A percentile compares a stretch with the other conserved stretches of the same genome.
Evolutionary conservation across 139 green algal genomes (phyloP).

Genomic region (Medakamo hakoo): DNA sequence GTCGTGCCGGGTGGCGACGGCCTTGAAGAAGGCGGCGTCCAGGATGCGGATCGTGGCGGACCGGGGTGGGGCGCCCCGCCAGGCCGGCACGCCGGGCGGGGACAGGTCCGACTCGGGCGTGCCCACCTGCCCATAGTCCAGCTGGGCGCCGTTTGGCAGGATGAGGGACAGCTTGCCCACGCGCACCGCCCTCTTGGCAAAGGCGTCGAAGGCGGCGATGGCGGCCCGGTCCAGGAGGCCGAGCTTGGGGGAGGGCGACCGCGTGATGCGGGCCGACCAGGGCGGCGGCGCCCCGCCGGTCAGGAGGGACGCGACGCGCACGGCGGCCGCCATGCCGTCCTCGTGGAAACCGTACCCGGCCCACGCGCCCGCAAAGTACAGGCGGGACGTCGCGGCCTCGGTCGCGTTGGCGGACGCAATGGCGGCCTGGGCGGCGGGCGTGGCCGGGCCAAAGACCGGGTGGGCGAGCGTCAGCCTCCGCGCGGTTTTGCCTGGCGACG

Average conservation of each 20-base stretch:
- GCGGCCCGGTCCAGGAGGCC: constrained; percentile 9
- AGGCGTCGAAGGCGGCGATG: constrained; percentile 32
- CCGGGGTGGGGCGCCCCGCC: constrained; percentile 31
- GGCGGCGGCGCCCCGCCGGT: constrained; percentile 28
- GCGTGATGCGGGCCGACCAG: constrained; percentile 25
- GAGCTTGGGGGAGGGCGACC: constrained; percentile 46
- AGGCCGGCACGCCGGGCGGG: constrained; percentile 18
- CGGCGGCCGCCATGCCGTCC: constrained; percentile 68
- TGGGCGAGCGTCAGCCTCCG: constrained; percentile 46
- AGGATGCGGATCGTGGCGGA: constrained; percentile 48
- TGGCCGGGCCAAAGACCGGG: constrained; percentile 55
- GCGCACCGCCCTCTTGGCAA: constrained; percentile 33
- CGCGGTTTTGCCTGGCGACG: constrained; percentile 26
- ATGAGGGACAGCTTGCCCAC: constrained; percentile 55
- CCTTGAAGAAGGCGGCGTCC: constrained; percentile 55
- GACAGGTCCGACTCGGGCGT: neutral
- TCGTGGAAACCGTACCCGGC: constrained; percentile 92
- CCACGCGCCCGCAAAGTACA: constrained; percentile 64
- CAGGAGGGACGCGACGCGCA: constrained; percentile 35
- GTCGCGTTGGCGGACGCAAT: constrained; percentile 26
- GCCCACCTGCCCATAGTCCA: constrained; percentile 36
- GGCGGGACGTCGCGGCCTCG: no score
- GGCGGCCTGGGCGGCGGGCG: constrained; percentile 29
- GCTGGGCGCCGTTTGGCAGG: constrained; percentile 64
- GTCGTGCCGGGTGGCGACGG: constrained; percentile 58